Conservation (phyloP, 176 grass and related monocot species). For the Oryza punctata region DNA sequence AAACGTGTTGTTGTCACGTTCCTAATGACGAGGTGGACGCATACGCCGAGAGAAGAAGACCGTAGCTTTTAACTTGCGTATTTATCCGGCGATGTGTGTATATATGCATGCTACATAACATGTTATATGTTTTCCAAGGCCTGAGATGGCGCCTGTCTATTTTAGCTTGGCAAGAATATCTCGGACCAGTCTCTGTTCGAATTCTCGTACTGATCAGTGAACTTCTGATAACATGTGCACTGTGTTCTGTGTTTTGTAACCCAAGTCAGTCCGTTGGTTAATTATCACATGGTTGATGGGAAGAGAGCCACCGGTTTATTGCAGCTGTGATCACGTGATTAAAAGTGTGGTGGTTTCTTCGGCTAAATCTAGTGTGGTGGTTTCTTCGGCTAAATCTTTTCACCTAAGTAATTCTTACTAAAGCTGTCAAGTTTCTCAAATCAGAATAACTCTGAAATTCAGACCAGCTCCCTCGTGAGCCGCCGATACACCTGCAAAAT, state of each 20-base stretch:
- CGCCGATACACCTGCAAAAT: too few relatives aligned
- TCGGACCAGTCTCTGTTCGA: neutral
- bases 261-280: neutral
- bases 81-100: slow-evolving; percentile 36
- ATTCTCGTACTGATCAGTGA: neutral
- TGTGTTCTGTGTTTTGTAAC: neutral
- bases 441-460: too few relatives aligned
- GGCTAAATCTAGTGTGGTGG: too few relatives aligned
- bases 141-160: neutral
- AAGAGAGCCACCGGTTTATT: neutral
- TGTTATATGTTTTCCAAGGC: slow-evolving; percentile 32
- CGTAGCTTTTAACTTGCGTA: slow-evolving; percentile 22
- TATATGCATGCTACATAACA: slow-evolving; percentile 36
- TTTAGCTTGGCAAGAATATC: slow-evolving; percentile 34
- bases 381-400: too few relatives aligned
- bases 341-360: too few relatives aligned
- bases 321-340: neutral
- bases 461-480: too few relatives aligned
- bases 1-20: neutral
- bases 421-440: too few relatives aligned
- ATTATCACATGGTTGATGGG: neutral
- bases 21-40: slow-evolving; percentile 15
- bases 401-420: too few relatives aligned
- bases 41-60: slow-evolving; percentile 24
- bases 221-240: neutral